These are phyloP conservation scores for Alectoria sarmentosa DNA, from an alignment of 495 filamentous ascomycete species.

Conservation along the genomic window DNA sequence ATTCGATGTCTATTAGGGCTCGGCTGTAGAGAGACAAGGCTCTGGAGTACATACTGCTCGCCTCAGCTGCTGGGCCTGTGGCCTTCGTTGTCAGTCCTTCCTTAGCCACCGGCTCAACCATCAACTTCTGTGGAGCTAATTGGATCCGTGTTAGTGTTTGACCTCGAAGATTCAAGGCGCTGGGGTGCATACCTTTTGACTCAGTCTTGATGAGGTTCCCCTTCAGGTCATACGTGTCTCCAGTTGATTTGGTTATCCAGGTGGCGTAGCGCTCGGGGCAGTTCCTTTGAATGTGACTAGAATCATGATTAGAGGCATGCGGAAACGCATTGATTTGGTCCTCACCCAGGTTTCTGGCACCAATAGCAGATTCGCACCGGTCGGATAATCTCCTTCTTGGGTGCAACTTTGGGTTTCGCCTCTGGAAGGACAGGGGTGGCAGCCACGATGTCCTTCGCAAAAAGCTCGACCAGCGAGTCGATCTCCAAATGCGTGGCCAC, in stretches of 20 bases:
- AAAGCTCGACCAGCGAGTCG: neutral
- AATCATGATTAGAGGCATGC: neutral
- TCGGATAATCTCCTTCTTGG: neutral
- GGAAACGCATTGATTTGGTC: neutral
- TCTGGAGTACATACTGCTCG: neutral
- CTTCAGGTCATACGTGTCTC: neutral
- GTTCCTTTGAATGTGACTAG: neutral
- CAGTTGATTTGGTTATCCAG: neutral
- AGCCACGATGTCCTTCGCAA: neutral
- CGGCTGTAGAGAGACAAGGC: neutral
- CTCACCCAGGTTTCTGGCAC: neutral
- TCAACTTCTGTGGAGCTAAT: too few species aligned
- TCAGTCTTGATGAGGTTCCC: rapidly evolving
- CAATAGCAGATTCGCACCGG: neutral
- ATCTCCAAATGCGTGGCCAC: neutral
- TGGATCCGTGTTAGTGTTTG: too few species aligned
- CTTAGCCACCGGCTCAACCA: too few species aligned
- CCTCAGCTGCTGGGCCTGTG: neutral
- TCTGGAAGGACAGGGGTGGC: too few species aligned
- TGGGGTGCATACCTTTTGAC: too few species aligned
- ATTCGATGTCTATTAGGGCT: neutral
- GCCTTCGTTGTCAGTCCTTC: too few species aligned
- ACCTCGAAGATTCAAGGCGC: too few species aligned
- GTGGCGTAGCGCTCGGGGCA: neutral
- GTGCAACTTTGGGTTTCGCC: neutral